phyloP scores from a whole-genome alignment of 768 basidiomycete species.

The Kwoniella shandongensis region DNA sequence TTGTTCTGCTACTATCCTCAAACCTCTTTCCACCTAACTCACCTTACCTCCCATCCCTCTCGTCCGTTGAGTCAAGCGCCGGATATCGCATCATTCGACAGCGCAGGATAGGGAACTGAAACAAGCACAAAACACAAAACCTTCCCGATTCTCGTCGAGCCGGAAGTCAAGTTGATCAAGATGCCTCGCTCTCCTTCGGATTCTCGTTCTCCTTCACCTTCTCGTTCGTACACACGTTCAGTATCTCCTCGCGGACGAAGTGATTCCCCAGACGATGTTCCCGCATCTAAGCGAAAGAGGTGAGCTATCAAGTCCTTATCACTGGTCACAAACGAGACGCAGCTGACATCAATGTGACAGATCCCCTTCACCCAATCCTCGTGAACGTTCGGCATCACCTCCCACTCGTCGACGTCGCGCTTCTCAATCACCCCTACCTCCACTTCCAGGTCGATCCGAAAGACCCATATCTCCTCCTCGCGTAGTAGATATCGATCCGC shows the following conservation, averaged over 20 bases:
- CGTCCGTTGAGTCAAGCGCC: neutral
- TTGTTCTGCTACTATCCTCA: neutral
- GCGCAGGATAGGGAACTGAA: too few relatives aligned
- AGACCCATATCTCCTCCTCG: constrained; percentile 21
- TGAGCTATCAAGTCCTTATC: constrained; percentile 10
- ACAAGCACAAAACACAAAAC: too few relatives aligned
- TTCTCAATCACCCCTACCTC: constrained; percentile 45
- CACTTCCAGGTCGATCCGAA: constrained; percentile 1
- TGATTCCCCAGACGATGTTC: constrained; percentile 24
- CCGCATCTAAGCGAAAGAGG: constrained; percentile 35
- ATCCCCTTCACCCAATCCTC: constrained; percentile 47
- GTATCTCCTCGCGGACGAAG: constrained; percentile 13
- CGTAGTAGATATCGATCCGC: constrained; percentile 73
- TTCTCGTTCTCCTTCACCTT: constrained; percentile 22
- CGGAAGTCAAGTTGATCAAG: neutral
- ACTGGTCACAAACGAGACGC: too few relatives aligned
- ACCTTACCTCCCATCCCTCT: neutral
- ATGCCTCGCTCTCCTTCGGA: constrained; percentile 32
- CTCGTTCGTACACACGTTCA: constrained; percentile 12
- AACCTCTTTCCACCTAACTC: neutral
- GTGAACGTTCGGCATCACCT: constrained; percentile 50
- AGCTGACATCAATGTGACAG: constrained; percentile 28
- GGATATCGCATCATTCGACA: too few relatives aligned
- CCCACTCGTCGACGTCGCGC: constrained; percentile 46
- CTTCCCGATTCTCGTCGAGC: too few relatives aligned